phyloP scores from a whole-genome alignment of 257 asterid genomes.

The Eustoma russellianum region DNA sequence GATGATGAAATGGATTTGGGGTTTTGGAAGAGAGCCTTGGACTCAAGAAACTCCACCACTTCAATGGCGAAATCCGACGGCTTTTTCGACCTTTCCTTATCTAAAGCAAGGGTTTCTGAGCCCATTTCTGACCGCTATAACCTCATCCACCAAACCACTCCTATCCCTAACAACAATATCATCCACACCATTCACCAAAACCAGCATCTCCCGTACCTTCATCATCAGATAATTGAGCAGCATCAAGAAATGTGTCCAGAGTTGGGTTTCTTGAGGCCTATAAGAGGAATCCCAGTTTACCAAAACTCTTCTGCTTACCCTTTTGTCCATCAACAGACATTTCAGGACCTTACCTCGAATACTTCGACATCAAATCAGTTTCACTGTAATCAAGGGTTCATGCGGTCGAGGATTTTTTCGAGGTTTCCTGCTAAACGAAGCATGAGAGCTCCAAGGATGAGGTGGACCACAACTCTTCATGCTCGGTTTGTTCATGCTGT shows the following conservation, averaged over 20 bases:
- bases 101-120: slow-evolving; percentile 28
- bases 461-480: slow-evolving; percentile 50
- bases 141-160: slow-evolving; percentile 15
- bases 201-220: slow-evolving; percentile 9
- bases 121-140: slow-evolving; percentile 17
- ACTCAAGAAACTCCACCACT: slow-evolving; percentile 33
- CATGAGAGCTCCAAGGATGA: slow-evolving; percentile 46
- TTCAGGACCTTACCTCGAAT: neutral
- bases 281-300: slow-evolving; percentile 76
- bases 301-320: slow-evolving; percentile 47
- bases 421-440: slow-evolving; percentile 41
- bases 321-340: slow-evolving; percentile 15
- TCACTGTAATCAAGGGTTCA: slow-evolving; percentile 15
- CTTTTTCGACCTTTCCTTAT: slow-evolving; percentile 28
- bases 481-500: slow-evolving; percentile 47
- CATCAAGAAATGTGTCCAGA: slow-evolving; percentile 21
- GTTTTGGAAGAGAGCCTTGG: slow-evolving; percentile 59
- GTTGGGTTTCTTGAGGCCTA: slow-evolving; percentile 41
- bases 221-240: slow-evolving; percentile 10
- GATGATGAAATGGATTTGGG: slow-evolving; percentile 51
- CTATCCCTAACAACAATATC: slow-evolving; percentile 10
- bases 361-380: slow-evolving; percentile 3
- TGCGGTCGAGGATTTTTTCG: slow-evolving; percentile 32
- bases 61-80: slow-evolving; percentile 18
- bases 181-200: slow-evolving; percentile 27